Base-by-base conservation (phyloP, 2,329 filamentous ascomycete genomes). In the Pseudogymnoascus sp. region DNA sequence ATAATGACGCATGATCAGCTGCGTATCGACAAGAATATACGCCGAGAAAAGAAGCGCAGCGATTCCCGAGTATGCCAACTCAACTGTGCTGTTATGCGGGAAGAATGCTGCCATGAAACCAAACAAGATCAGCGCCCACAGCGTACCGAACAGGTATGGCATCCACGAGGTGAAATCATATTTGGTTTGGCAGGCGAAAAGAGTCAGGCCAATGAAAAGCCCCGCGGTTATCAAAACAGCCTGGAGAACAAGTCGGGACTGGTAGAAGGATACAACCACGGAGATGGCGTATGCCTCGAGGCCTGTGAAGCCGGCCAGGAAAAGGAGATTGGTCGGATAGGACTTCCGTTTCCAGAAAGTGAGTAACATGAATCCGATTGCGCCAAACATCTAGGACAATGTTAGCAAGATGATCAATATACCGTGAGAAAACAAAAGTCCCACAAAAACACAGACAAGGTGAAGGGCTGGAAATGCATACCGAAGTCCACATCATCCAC, bases 81-180 rank as follows among this genome's bases (percentile, higher is more conserved):
- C 93, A 35, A 87, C 80, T 26, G 87, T 93, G 74, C 86, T 91
- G 76, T 81, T 90, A 76, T 88, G 84, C 3, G 91, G 93, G 78
- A 99, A 88, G 82, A 97, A 97, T 68, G 86, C 84, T 68, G 88
- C 82, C 84, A 97, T 92, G 80, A 99, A 95, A 61, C 95, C 90
- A 73, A 97, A 97, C 42, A 99, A 80, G 67, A 99, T 82, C 64
- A 97, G 78, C 6, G 90, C 88, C 95, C 95, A 97, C 16, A 99
- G 83, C 0, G 82, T 87, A 64, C 93, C 93, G 72, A 96, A 96
- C 3, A 97, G 85, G 74, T 97, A 97, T 16, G 95, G 93, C 81
- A 93, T 90, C 93, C 95, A 99, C 67, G 86, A 88, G 1, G 93
- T 97, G 75, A 99, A 99, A 80, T 99, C 95, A 74, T 99, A 99